Evolutionary conservation across 768 basidiomycete genomes (phyloP), one percentile per base, ranked within the genome.

Genomic region (Kwoniella bestiolae): DNA sequence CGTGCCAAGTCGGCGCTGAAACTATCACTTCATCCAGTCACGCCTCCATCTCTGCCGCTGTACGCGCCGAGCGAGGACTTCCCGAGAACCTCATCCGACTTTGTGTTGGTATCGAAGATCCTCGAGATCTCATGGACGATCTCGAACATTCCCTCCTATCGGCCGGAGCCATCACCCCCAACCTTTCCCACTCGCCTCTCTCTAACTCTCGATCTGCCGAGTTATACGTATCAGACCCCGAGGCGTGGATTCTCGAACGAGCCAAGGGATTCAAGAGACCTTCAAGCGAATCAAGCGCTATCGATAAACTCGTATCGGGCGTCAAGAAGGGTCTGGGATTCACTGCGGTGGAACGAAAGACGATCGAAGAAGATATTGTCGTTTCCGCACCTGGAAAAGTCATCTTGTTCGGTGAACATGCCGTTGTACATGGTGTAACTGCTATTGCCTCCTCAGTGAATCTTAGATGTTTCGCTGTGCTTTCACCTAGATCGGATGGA

Each of bases 81-180:
- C 96, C 96, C n/a, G 96, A 99, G 81, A 91, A 99, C 81, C 87
- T 99, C 56, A 98, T 99, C 72, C 91, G 96, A 50, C 86, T 99
- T 49, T 99, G 96, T 75, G 94, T 98, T 71, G 96, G 96, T 60
- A 98, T 99, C 67, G 96, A 99, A 82, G 96, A 99, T 80, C 85
- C 92, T 0, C 85, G 87, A 31, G 96, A 99, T 83, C 85, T 99
- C 46, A 84, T 98, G 41, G 94, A 96, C 78, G 96, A 99, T 81
- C 88, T 99, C 25, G 93, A 97, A 79, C 88, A 89, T 69, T 92
- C 96, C 0, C 86, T 99, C 52, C 84, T 98, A 55, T 89, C 93
- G 58, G 91, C 94, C 0, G 94, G 94, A 29, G 94, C 94, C 21
- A 90, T 97, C 67, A 85, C 60, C 5, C 72, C 65, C 35, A 68